These are phyloP conservation scores for Bothriochloa decipiens DNA, from an alignment of 176 grass and related monocot genomes.

Conservation along the genomic window DNA sequence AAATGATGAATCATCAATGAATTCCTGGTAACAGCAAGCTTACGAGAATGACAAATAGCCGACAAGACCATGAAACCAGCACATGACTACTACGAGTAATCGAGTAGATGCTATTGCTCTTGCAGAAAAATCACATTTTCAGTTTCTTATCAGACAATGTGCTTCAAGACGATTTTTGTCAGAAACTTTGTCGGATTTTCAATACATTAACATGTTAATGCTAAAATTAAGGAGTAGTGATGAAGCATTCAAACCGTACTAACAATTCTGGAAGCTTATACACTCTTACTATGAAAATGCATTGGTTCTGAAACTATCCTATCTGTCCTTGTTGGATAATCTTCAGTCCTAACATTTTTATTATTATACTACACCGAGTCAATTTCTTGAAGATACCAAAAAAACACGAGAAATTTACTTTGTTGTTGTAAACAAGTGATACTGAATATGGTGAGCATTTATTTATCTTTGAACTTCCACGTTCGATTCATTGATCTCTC, in stretches of 20 bases:
- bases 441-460: neutral
- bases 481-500: neutral
- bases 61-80: slow-evolving; percentile 1
- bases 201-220: neutral
- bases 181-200: neutral
- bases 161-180: neutral
- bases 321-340: neutral
- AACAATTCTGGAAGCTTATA: neutral
- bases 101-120: neutral
- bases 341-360: neutral
- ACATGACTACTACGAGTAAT: neutral
- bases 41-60: neutral
- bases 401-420: neutral
- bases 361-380: neutral
- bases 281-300: neutral
- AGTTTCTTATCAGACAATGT: slow-evolving; percentile 23
- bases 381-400: neutral
- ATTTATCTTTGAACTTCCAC: neutral
- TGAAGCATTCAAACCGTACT: neutral
- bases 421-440: no score
- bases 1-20: neutral
- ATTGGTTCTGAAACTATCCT: slow-evolving; percentile 16
- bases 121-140: neutral
- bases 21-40: neutral
- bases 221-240: neutral